Percentiles rank a stretch among this genome's conserved stretches.
These are phyloP conservation scores for Lotus japonicus DNA, from an alignment of 306 rosid genomes.

Conservation along the genomic window DNA sequence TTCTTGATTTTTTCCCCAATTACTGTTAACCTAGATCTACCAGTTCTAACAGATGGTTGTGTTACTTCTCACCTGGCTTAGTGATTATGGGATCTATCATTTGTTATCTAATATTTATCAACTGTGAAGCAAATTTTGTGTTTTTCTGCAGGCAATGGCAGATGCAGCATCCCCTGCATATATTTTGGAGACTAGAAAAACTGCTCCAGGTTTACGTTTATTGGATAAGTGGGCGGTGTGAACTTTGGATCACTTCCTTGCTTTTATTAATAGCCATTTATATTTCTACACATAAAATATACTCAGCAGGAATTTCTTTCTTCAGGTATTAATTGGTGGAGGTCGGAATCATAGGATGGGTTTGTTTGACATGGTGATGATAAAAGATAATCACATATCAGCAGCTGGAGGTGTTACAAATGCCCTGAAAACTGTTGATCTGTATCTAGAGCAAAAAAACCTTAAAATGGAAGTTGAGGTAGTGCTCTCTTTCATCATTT, in stretches of 20 bases:
- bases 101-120: not conserved
- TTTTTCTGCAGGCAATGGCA: slow-evolving; percentile 67
- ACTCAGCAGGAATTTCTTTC: slow-evolving; percentile 1
- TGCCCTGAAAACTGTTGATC: slow-evolving; percentile 75
- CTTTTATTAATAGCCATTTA: slow-evolving; percentile 2
- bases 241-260: slow-evolving; percentile 36
- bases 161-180: slow-evolving; percentile 78
- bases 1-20: too few species aligned
- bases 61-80: too few species aligned
- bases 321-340: slow-evolving; percentile 81
- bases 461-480: slow-evolving; percentile 87
- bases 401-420: slow-evolving; percentile 66
- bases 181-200: slow-evolving; percentile 82
- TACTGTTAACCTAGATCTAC: too few species aligned
- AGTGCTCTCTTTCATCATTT: slow-evolving; percentile 15
- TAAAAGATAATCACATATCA: slow-evolving; percentile 92
- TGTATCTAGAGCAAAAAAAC: slow-evolving; percentile 55
- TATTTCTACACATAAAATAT: not conserved
- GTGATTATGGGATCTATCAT: too few species aligned
- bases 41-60: too few species aligned
- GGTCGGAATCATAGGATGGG: slow-evolving; percentile 92
- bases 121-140: slow-evolving; percentile 1
- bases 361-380: slow-evolving; percentile 86
- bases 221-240: slow-evolving; percentile 95
- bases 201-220: slow-evolving; percentile 88